Conservation (phyloP, 2,329 filamentous ascomycete genomes). For the Exophiala xenobiotica region DNA sequence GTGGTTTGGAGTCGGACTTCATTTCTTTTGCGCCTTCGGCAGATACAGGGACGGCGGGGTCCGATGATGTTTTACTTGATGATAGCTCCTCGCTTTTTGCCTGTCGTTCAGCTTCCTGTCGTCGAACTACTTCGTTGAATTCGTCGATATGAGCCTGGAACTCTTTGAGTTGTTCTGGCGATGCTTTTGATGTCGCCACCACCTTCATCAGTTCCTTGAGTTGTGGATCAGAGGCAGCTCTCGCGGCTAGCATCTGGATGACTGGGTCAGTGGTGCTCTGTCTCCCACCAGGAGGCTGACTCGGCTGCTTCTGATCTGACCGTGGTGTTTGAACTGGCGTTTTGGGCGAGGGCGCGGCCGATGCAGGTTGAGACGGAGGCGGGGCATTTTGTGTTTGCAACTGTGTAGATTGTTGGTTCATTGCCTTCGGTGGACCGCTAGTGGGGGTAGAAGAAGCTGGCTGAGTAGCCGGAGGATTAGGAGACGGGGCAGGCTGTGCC, state of each 20-base stretch:
- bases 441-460: neutral
- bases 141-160: constrained; percentile 54
- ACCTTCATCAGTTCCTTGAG: constrained; percentile 53
- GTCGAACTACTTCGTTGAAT: constrained; percentile 50
- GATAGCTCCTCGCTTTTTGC: constrained; percentile 19
- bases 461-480: neutral
- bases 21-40: neutral
- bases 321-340: constrained; percentile 5
- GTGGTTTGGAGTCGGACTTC: constrained; percentile 3
- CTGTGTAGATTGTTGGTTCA: constrained; percentile 7
- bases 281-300: constrained; percentile 37
- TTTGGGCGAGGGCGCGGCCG: constrained; percentile 25
- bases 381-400: constrained; percentile 13
- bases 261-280: constrained; percentile 51
- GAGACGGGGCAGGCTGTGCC: constrained; percentile 7
- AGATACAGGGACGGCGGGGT: neutral
- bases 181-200: constrained; percentile 50
- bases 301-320: constrained; percentile 5
- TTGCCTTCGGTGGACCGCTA: neutral
- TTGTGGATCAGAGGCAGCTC: constrained; percentile 49
- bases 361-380: constrained; percentile 28
- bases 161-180: constrained; percentile 48
- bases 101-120: constrained; percentile 35
- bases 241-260: constrained; percentile 54
- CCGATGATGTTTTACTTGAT: constrained; percentile 8